phyloP scores from a whole-genome alignment of 441 rosid genomes.

The Corymbia citriodora region DNA sequence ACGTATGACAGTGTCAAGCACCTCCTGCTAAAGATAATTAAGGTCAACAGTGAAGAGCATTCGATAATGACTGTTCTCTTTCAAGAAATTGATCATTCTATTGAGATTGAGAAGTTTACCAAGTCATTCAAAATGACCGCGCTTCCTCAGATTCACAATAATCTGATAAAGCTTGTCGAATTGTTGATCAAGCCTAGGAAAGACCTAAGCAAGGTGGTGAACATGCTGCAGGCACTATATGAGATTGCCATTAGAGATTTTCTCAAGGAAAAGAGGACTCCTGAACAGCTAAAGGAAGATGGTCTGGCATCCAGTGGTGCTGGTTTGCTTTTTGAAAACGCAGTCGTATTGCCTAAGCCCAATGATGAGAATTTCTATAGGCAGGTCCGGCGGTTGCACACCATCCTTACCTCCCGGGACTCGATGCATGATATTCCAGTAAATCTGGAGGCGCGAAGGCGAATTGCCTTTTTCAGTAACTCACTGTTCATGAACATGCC shows the following conservation, averaged over 20 bases:
- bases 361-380: conserved; percentile 61
- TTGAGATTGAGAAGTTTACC: conserved; percentile 64
- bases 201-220: conserved; percentile 65
- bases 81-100: conserved; percentile 66
- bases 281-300: conserved; percentile 46
- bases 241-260: conserved; percentile 72
- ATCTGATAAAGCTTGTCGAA: conserved; percentile 57
- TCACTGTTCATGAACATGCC: conserved; percentile 95
- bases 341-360: conserved; percentile 55
- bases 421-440: conserved; percentile 76
- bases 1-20: conserved; percentile 73
- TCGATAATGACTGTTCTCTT: conserved; percentile 56
- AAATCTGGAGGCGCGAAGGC: conserved; percentile 84
- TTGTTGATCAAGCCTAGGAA: conserved; percentile 42
- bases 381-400: conserved; percentile 77
- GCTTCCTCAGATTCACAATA: conserved; percentile 54
- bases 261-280: conserved; percentile 48
- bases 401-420: conserved; percentile 74
- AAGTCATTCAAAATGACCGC: conserved; percentile 66
- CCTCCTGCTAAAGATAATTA: conserved; percentile 54
- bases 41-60: conserved; percentile 70
- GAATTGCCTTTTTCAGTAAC: conserved; percentile 90
- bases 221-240: conserved; percentile 71
- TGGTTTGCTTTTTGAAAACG: conserved; percentile 60
- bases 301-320: conserved; percentile 66